Evolutionary conservation across 176 grass and related monocot genomes (phyloP).

Genomic region (Ananas comosus): DNA sequence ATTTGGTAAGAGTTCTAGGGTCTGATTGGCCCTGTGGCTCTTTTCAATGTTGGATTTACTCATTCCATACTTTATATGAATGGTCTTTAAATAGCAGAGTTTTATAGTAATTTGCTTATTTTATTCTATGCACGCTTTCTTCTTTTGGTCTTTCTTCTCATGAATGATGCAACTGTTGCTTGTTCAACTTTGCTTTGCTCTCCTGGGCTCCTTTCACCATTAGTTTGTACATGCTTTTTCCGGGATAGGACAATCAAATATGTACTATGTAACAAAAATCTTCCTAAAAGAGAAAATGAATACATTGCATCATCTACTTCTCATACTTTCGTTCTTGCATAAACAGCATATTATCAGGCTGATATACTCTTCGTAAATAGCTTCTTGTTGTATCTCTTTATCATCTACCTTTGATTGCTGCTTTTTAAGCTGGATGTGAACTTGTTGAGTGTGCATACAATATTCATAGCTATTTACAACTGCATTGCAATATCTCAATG

Average conservation of each 20-base stretch:
- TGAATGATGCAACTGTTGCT: neutral
- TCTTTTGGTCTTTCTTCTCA: neutral
- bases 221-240: neutral
- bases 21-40: neutral
- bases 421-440: neutral
- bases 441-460: neutral
- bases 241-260: neutral
- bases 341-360: neutral
- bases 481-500: neutral
- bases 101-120: neutral
- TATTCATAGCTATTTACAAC: neutral
- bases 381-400: neutral
- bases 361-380: neutral
- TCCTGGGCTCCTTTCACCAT: neutral
- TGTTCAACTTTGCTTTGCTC: neutral
- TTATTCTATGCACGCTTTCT: neutral
- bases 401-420: neutral
- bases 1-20: constrained; percentile 8
- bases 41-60: neutral
- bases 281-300: neutral
- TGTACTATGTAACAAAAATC: too few relatives aligned
- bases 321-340: too few relatives aligned
- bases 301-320: neutral
- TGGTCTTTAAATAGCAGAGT: neutral
- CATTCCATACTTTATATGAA: neutral